These are phyloP conservation scores for Artomyces pyxidatus DNA, from an alignment of 768 basidiomycete genomes.

Conservation along the genomic window DNA sequence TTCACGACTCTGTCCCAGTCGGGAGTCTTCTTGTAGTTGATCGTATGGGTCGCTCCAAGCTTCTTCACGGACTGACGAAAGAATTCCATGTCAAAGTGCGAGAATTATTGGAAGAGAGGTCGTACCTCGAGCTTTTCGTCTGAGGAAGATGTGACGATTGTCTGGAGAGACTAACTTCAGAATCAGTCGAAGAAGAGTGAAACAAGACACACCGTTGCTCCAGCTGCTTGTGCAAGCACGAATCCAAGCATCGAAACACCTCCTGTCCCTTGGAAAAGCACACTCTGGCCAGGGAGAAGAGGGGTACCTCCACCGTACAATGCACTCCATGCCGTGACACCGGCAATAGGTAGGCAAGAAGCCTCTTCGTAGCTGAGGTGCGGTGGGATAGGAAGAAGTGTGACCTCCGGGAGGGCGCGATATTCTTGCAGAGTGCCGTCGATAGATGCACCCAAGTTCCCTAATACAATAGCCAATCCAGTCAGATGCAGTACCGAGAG, in stretches of 20 bases:
- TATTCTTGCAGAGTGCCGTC: constrained; percentile 51
- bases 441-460: constrained; percentile 34
- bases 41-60: constrained; percentile 44
- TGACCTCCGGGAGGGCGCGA: constrained; percentile 33
- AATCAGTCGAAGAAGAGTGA: background rate
- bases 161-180: constrained; percentile 9
- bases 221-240: constrained; percentile 54
- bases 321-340: constrained; percentile 57
- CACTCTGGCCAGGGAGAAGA: constrained; percentile 50
- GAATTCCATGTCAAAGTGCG: background rate
- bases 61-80: constrained; percentile 29
- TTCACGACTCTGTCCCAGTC: constrained; percentile 39
- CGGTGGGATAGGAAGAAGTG: constrained; percentile 41
- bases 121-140: constrained; percentile 45
- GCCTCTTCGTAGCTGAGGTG: constrained; percentile 58
- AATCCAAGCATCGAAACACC: constrained; percentile 52
- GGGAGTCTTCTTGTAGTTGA: constrained; percentile 53
- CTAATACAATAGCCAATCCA: background rate
- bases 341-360: constrained; percentile 56
- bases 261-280: constrained; percentile 49
- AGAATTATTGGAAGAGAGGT: background rate
- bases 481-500: background rate
- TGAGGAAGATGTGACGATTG: constrained; percentile 62
- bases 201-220: constrained; percentile 27
- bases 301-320: constrained; percentile 40